phyloP scores from a whole-genome alignment of 345 rosid species.

The Zanthoxylum bungeanum region DNA sequence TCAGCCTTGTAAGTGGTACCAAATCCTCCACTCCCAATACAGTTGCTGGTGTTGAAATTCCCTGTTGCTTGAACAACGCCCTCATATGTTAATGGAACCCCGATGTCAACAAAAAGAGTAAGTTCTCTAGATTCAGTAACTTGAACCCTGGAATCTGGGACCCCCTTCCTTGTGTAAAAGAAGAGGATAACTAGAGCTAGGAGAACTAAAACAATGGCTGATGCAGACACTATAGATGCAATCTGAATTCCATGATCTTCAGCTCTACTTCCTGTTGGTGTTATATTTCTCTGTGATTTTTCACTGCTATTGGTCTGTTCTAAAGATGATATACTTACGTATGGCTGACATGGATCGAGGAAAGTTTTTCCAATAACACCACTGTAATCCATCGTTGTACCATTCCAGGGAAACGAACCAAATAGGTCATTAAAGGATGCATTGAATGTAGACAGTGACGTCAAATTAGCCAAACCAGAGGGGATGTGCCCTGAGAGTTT shows the following conservation, averaged over 20 bases:
- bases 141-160: constrained; percentile 20
- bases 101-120: constrained; percentile 25
- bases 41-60: constrained; percentile 32
- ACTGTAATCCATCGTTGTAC: constrained; percentile 15
- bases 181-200: constrained; percentile 21
- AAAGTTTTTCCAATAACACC: constrained; percentile 7
- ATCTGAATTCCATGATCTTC: constrained; percentile 23
- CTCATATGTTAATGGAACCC: constrained; percentile 32
- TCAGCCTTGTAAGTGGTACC: constrained; percentile 42
- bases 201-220: constrained; percentile 28
- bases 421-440: constrained; percentile 14
- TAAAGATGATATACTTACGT: constrained; percentile 5
- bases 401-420: not conserved
- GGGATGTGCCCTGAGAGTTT: constrained; percentile 13
- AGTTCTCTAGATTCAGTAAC: constrained; percentile 25
- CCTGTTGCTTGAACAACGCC: constrained; percentile 30
- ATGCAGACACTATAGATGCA: constrained; percentile 31
- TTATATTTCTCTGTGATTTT: not conserved
- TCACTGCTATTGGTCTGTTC: not conserved
- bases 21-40: constrained; percentile 38
- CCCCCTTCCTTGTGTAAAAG: constrained; percentile 22
- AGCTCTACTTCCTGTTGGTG: not conserved
- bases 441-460: constrained; percentile 7
- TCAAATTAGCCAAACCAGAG: constrained; percentile 1
- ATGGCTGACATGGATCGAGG: not conserved